Evolutionary conservation across 768 basidiomycete genomes (phyloP).

Genomic region (Rhizopogon salebrosus): DNA sequence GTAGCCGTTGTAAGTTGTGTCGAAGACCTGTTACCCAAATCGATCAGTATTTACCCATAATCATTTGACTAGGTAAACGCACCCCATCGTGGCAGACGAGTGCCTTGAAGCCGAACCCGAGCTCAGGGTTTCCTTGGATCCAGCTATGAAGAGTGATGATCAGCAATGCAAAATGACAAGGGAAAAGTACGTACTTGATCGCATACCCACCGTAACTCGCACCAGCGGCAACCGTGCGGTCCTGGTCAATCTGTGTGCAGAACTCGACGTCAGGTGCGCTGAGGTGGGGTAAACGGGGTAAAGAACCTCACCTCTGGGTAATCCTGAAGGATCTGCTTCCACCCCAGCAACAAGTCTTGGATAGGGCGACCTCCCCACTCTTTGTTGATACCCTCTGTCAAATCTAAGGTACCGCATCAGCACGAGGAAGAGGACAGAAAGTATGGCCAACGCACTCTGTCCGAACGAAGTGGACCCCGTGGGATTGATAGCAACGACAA

Average conservation of each 20-base stretch:
- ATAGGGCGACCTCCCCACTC: conserved; percentile 90
- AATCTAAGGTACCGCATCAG: conserved; percentile 36
- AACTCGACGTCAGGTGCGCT: background rate
- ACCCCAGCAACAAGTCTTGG: conserved; percentile 68
- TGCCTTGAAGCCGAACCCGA: conserved; percentile 84
- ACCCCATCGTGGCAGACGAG: conserved; percentile 92
- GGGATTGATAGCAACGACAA: conserved; percentile 84
- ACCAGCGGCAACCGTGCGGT: conserved; percentile 72
- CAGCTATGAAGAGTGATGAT: conserved; percentile 46
- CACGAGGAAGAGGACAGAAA: background rate
- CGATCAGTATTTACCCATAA: background rate
- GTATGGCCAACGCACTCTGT: conserved; percentile 45
- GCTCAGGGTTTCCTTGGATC: conserved; percentile 94
- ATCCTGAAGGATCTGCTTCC: conserved; percentile 60
- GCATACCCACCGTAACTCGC: conserved; percentile 87
- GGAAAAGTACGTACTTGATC: conserved; percentile 57
- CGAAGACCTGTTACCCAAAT: conserved; percentile 51
- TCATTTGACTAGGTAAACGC: conserved; percentile 13
- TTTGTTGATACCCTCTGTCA: conserved; percentile 74
- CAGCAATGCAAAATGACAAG: background rate
- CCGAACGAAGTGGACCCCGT: conserved; percentile 94
- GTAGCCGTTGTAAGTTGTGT: conserved; percentile 74
- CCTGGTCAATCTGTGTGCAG: conserved; percentile 53
- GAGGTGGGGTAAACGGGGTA: background rate
- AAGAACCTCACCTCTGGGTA: conserved; percentile 56